These are phyloP conservation scores for Xylona heveae DNA, from an alignment of 495 filamentous ascomycete genomes.

Conservation along the genomic window DNA sequence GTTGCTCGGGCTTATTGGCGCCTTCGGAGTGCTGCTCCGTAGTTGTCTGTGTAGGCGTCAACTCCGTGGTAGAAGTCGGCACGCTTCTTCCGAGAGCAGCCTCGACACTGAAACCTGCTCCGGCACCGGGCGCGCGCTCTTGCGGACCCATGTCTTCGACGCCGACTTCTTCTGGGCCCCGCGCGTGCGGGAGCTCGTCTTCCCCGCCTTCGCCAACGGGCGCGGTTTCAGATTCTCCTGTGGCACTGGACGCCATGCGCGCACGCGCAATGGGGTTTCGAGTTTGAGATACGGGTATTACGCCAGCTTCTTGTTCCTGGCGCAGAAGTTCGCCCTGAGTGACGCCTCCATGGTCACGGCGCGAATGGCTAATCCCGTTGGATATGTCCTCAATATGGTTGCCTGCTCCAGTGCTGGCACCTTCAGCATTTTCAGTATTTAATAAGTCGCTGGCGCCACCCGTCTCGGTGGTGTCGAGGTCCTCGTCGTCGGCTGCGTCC, in stretches of 20 bases:
- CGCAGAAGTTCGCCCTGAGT: slow-evolving; percentile 58
- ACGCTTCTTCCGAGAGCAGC: slow-evolving; percentile 10
- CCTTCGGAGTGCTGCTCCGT: too few species aligned
- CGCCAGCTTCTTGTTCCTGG: slow-evolving; percentile 57
- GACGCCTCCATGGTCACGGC: slow-evolving; percentile 26
- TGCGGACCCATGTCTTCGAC: slow-evolving; percentile 77
- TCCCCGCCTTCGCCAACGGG: slow-evolving; percentile 21
- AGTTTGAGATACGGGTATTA: slow-evolving; percentile 31
- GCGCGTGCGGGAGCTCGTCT: slow-evolving; percentile 55
- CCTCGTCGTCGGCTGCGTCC: slow-evolving; percentile 3
- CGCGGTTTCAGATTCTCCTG: slow-evolving; percentile 9
- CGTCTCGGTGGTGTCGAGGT: too few species aligned
- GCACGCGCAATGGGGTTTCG: background rate
- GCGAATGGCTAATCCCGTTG: slow-evolving; percentile 10
- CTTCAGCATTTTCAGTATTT: background rate
- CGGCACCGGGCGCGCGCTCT: slow-evolving; percentile 7
- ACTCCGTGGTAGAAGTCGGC: too few species aligned
- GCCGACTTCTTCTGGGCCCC: slow-evolving; percentile 64
- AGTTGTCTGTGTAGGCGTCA: too few species aligned
- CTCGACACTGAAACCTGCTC: slow-evolving; percentile 16
- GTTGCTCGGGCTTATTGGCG: too few species aligned
- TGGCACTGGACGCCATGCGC: slow-evolving; percentile 9
- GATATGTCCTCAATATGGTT: too few species aligned
- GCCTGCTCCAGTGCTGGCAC: too few species aligned
- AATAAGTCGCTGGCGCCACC: background rate